Base-by-base conservation (phyloP, 768 basidiomycete species). In the Suillus placidus region DNA sequence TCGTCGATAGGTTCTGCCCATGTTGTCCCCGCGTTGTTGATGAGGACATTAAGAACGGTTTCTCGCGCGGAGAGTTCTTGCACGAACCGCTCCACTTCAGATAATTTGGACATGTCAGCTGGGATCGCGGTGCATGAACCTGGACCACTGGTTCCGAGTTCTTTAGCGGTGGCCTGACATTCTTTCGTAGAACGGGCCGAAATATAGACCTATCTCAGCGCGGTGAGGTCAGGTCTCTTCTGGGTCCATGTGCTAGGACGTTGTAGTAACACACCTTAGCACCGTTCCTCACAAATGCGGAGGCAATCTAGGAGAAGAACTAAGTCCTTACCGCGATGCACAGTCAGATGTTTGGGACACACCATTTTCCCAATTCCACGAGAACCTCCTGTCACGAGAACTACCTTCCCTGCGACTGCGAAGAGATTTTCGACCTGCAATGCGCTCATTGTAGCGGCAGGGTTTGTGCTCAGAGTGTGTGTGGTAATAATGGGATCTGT, bases 351-450 rank as follows among this genome's bases (percentile, higher is more conserved):
- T 3, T 13, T 55, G 18, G 38, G 18, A 74, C 79, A 67, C 60
- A 83, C 86, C 86, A 87, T 87, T 78, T 87, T 88, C 6, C 89
- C 88, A 37, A 90, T 83, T 6, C 89, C 89, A 64, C 86, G 79
- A 35, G 84, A 87, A 13, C 89, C 90, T 8, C 90, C 90, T 4
- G 88, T 89, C 45, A 89, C 81, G 30, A 91, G 79, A 6, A 88
- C 87, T 18, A 85, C 79, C 66, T 83, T 86, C 32, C 78, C 84
- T 40, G 80, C 73, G 64, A 89, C 86, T 66, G 79, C 70, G 71
- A 88, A 89, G 20, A 86, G 71, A 42, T 76, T 77, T 16, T 74
- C 66, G 3, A 70, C 68, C 61, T 80, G 70, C 45, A 81, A 75
- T 18, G 78, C 76, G 66, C 66, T 73, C 83, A 83, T 84, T 42